Percentiles rank a stretch among this genome's conserved stretches.
Evolutionary conservation across 1,139 yeast species (phyloP).

Genomic region (Yamadazyma buinensis): DNA sequence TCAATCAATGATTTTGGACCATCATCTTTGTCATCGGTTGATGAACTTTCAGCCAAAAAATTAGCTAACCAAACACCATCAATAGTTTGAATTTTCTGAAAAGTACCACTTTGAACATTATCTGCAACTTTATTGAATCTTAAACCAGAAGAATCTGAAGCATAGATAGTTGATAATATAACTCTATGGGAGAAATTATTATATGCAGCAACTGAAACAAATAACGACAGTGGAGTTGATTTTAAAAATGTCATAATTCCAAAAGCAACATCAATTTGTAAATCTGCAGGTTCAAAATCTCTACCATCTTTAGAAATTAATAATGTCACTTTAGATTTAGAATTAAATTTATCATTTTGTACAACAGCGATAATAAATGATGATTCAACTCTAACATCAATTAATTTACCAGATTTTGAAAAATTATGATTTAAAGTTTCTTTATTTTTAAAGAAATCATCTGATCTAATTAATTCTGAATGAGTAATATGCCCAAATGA

Average conservation of each 20-base stretch:
- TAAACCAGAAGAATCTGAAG: constrained; percentile 64
- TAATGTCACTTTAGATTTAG: constrained; percentile 40
- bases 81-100: constrained; percentile 54
- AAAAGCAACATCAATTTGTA: constrained; percentile 40
- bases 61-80: constrained; percentile 74
- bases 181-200: constrained; percentile 13
- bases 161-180: constrained; percentile 40
- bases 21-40: constrained; percentile 13
- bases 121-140: constrained; percentile 47
- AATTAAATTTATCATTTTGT: constrained; percentile 44
- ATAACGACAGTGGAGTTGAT: constrained; percentile 54
- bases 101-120: constrained; percentile 38
- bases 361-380: constrained; percentile 52
- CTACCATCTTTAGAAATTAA: constrained; percentile 58
- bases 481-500: constrained; percentile 42
- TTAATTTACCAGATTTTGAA: constrained; percentile 36
- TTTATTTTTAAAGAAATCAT: constrained; percentile 51
- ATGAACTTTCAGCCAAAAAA: constrained; percentile 18
- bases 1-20: constrained; percentile 24
- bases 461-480: constrained; percentile 41
- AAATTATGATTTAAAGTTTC: constrained; percentile 18
- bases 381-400: constrained; percentile 47
- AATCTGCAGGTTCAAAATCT: constrained; percentile 48
- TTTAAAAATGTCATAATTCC: constrained; percentile 52
- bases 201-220: constrained; percentile 40